Percentiles rank a stretch among this genome's conserved stretches.
Evolutionary conservation across 2,329 filamentous ascomycete species (phyloP).

Genomic region (Talaromyces rugulosus): DNA sequence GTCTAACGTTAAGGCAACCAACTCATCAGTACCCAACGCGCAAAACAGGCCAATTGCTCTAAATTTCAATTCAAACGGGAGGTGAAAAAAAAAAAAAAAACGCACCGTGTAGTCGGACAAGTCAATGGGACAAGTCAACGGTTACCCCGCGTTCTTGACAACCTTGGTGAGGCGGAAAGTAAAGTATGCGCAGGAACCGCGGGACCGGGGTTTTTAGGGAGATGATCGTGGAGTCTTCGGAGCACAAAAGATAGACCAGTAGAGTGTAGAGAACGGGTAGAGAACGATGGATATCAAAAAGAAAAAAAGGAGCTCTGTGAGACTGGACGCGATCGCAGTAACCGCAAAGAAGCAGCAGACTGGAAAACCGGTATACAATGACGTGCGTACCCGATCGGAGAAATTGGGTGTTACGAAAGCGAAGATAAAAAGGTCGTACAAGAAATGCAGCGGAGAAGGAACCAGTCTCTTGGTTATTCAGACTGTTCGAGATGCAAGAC

Average conservation of each 20-base stretch:
- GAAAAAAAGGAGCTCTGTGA: background rate
- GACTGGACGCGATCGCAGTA: background rate
- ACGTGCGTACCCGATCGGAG: background rate
- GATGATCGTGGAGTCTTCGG: background rate
- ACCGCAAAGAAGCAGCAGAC: background rate
- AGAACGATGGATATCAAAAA: background rate
- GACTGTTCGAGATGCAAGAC: background rate
- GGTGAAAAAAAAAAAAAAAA: background rate
- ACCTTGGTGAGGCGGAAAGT: background rate
- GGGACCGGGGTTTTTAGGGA: background rate
- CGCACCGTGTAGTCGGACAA: background rate
- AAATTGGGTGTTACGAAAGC: background rate
- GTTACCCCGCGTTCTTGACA: background rate
- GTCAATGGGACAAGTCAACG: background rate
- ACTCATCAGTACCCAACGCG: background rate
- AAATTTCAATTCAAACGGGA: background rate
- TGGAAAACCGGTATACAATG: background rate
- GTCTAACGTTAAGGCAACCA: background rate
- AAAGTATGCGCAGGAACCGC: background rate
- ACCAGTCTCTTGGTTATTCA: background rate
- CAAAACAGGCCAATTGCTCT: background rate
- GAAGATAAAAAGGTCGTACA: background rate
- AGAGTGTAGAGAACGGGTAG: background rate
- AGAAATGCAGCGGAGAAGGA: background rate
- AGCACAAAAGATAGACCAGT: background rate